A percentile compares a stretch with the other conserved stretches of the same genome.
These are phyloP conservation scores for Boletellus sp. DNA, from an alignment of 768 basidiomycete species.

Conservation along the genomic window DNA sequence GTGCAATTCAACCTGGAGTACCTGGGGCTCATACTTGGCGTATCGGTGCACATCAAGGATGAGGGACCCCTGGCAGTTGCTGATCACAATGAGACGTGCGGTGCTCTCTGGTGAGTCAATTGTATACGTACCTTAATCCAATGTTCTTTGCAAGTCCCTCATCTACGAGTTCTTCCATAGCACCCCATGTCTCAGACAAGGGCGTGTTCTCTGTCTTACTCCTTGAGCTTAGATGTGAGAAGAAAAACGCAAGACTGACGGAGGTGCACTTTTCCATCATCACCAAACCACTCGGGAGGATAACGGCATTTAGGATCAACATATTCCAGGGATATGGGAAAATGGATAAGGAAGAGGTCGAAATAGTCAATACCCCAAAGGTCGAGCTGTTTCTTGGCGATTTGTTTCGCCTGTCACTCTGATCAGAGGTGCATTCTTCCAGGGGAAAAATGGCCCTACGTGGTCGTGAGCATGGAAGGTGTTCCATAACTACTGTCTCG, in stretches of 20 bases:
- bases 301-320: conserved; percentile 74
- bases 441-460: conserved; percentile 36
- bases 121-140: conserved; percentile 63
- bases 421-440: neutral
- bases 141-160: conserved; percentile 72
- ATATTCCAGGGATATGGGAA: conserved; percentile 79
- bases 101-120: neutral
- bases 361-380: conserved; percentile 87
- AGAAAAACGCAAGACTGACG: conserved; percentile 37
- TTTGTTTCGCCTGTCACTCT: conserved; percentile 45
- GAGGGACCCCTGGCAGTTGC: conserved; percentile 71
- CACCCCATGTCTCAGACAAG: conserved; percentile 79
- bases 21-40: conserved; percentile 59
- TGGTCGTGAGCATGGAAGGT: conserved; percentile 80
- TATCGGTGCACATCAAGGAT: conserved; percentile 77
- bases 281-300: conserved; percentile 80
- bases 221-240: neutral
- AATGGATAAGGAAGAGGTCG: conserved; percentile 79
- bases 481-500: conserved; percentile 69
- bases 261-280: conserved; percentile 65
- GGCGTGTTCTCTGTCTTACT: conserved; percentile 52
- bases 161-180: conserved; percentile 77
- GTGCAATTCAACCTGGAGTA: conserved; percentile 59
- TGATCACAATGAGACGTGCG: conserved; percentile 25
- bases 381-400: conserved; percentile 61